These are phyloP conservation scores for Sporobolomyces phaffii DNA, from an alignment of 768 basidiomycete genomes.

Conservation along the genomic window DNA sequence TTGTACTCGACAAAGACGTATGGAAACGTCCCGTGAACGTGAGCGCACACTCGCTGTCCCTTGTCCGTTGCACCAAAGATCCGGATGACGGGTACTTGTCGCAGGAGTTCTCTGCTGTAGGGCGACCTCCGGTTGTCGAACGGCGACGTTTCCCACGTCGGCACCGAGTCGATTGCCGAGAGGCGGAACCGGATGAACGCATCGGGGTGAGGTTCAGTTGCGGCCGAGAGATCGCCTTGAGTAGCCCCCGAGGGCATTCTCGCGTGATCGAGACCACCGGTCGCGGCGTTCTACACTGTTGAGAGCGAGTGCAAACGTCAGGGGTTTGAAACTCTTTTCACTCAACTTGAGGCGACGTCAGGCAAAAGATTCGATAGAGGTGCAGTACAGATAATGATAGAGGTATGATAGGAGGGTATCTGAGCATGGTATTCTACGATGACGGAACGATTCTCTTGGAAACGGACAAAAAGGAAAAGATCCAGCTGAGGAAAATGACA, in stretches of 20 bases:
- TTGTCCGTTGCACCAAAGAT: constrained; percentile 77
- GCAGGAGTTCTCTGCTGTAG: not conserved
- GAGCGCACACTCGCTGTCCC: constrained; percentile 73
- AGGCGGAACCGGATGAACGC: constrained; percentile 28
- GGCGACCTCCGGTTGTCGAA: constrained; percentile 30
- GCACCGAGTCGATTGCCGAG: constrained; percentile 15
- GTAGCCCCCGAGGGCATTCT: not conserved
- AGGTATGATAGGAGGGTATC: not conserved
- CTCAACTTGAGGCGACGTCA: too few relatives aligned
- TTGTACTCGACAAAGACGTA: constrained; percentile 85
- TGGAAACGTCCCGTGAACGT: constrained; percentile 88
- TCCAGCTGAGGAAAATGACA: not conserved
- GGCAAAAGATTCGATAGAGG: too few relatives aligned
- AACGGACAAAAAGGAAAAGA: not conserved
- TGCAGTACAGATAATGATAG: too few relatives aligned
- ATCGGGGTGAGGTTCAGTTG: constrained; percentile 1
- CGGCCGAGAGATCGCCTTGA: not conserved
- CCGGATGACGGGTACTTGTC: constrained; percentile 60
- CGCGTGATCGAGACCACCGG: too few relatives aligned
- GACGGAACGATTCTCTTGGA: too few relatives aligned
- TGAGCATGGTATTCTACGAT: not conserved
- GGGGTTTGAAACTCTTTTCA: too few relatives aligned
- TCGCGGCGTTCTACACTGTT: too few relatives aligned
- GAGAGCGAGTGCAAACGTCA: too few relatives aligned
- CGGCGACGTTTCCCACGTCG: not conserved